Conservation (phyloP, 208 protist species). For the Trypanosoma cruzi region DNA sequence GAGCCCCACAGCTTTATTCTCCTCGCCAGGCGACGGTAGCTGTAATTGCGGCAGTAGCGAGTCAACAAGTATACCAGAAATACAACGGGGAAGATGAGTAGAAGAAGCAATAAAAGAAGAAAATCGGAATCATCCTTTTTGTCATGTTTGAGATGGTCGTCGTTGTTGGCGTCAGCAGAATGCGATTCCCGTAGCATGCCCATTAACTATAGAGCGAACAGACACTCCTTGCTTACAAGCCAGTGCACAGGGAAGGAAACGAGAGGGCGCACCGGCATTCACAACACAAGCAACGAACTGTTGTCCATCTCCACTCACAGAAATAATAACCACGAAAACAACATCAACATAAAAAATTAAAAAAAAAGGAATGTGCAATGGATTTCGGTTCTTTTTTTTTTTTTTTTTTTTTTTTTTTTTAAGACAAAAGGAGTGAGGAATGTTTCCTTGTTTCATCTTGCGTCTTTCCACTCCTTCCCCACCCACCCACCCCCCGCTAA, state of each 20-base stretch:
- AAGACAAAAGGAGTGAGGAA: background rate
- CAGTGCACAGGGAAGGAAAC: background rate
- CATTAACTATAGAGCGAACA: background rate
- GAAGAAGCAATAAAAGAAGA: conserved; percentile 34
- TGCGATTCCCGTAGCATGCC: no score
- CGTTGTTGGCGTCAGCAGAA: background rate
- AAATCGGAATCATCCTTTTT: conserved; percentile 9
- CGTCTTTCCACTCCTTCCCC: background rate
- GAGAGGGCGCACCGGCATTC: background rate
- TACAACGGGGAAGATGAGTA: conserved; percentile 45
- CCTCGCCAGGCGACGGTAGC: conserved; percentile 29
- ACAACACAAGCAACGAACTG: background rate
- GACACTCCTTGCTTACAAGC: background rate
- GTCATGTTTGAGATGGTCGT: background rate
- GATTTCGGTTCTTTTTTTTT: background rate
- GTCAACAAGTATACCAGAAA: conserved; percentile 30
- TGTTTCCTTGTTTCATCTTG: background rate
- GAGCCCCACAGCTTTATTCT: conserved; percentile 51
- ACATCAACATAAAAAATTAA: background rate
- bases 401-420: background rate
- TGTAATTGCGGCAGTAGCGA: conserved; percentile 38
- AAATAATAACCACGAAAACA: background rate
- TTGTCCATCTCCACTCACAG: no score
- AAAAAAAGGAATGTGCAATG: background rate
- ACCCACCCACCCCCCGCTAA: no score